Evolutionary conservation across 768 basidiomycete species (phyloP).

Genomic region (Tricholoma flavovirens): DNA sequence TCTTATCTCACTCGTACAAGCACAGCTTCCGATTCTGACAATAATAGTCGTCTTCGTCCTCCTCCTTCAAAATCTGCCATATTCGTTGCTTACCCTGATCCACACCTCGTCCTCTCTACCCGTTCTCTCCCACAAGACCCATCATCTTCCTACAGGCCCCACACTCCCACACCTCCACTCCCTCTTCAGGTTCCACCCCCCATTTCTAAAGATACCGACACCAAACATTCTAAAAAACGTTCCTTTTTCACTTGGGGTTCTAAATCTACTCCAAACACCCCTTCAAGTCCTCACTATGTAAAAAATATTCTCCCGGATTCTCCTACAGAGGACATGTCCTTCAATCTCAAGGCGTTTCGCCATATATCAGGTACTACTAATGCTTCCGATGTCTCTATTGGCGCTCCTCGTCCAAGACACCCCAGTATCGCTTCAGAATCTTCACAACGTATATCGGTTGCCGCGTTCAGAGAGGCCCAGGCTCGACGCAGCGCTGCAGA

Average conservation of each 20-base stretch:
- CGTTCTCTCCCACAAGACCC: constrained; percentile 53
- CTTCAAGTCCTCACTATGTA: constrained; percentile 12
- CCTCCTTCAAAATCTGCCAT: constrained; percentile 62
- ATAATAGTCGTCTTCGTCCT: constrained; percentile 40
- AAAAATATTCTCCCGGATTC: background rate
- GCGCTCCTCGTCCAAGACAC: constrained; percentile 50
- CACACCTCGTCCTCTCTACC: constrained; percentile 48
- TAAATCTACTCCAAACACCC: constrained; percentile 11
- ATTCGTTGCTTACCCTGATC: constrained; percentile 55
- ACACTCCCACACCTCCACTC: constrained; percentile 10
- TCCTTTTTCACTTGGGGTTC: constrained; percentile 38
- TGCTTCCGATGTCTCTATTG: constrained; percentile 22
- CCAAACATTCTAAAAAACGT: constrained; percentile 20
- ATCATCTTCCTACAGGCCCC: constrained; percentile 10
- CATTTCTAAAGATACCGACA: background rate
- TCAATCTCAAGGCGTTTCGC: constrained; percentile 71
- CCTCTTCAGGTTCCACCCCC: constrained; percentile 19
- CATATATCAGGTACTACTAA: constrained; percentile 52
- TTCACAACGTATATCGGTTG: constrained; percentile 73
- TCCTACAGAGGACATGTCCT: constrained; percentile 30
- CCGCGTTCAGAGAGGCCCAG: constrained; percentile 76
- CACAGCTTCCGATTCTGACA: constrained; percentile 41
- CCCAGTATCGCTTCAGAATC: constrained; percentile 56
- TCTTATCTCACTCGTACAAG: constrained; percentile 26
- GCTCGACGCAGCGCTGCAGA: constrained; percentile 57